A percentile compares a stretch with the other conserved stretches of the same genome.
Evolutionary conservation across 495 filamentous ascomycete genomes (phyloP).

Genomic region (Penicillium cinerascens): DNA sequence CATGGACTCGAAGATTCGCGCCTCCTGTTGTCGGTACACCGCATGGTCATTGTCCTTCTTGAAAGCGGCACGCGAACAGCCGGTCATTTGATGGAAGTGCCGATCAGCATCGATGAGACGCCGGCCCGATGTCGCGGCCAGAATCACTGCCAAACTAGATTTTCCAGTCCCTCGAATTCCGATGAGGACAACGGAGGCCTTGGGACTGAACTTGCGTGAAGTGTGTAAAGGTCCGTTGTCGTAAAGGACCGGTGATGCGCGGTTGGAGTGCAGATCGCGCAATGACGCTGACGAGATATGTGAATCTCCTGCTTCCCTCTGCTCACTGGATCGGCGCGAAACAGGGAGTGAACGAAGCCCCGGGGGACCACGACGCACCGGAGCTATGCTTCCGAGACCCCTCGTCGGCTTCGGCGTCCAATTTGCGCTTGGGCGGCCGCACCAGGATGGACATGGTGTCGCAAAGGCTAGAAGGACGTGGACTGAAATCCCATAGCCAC

Average conservation of each 20-base stretch:
- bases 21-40: conserved; percentile 59
- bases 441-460: conserved; percentile 41
- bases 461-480: conserved; percentile 3
- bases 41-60: conserved; percentile 56
- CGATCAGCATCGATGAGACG: conserved; percentile 69
- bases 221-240: conserved; percentile 27
- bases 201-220: conserved; percentile 47
- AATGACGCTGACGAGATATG: conserved; percentile 20
- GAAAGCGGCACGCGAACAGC: conserved; percentile 58
- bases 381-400: conserved; percentile 21
- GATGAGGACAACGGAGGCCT: conserved; percentile 70
- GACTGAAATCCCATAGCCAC: conserved; percentile 17
- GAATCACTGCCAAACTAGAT: conserved; percentile 71
- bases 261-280: conserved; percentile 30
- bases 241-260: conserved; percentile 32
- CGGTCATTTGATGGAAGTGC: conserved; percentile 65
- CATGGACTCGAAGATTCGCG: conserved; percentile 60
- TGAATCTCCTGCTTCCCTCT: conserved; percentile 19
- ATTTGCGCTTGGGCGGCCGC: conserved; percentile 37
- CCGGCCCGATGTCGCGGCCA: conserved; percentile 65
- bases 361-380: not conserved
- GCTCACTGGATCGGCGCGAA: conserved; percentile 24
- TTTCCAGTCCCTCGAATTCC: conserved; percentile 75
- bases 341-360: not conserved
- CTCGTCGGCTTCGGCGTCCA: conserved; percentile 28